Evolutionary conservation across 2,329 filamentous ascomycete species (phyloP), one percentile per base, ranked within the genome.

Genomic region (Pezicula rhizophila): DNA sequence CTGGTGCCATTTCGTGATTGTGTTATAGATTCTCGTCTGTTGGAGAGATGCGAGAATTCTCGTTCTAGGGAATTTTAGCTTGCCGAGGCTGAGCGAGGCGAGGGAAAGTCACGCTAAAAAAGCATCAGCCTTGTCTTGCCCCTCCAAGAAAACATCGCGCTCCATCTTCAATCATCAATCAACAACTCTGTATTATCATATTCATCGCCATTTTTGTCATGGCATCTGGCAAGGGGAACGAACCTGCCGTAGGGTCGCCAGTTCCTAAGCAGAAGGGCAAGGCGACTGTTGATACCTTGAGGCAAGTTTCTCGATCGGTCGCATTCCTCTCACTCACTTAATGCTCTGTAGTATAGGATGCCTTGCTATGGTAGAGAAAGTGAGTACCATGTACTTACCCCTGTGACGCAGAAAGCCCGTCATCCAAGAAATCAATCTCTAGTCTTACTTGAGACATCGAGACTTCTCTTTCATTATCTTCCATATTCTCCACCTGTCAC

Each of bases 261-360:
- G 75, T 72, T 33, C 77, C 78, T 2, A 73, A 76, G 40, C 72
- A 92, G 67, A 95, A 85, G 65, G 86, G 90, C 48, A 84, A 84
- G 64, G 90, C 91, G 58, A 96, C 90, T 33, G 73, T 93, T 53
- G 85, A 89, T 60, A 92, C 90, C 26, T 76, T 97, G 59, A 80
- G 80, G 86, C 88, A 75, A 61, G 81, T 71, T 40, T 49, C 35
- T 20, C 33, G 47, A 39, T 54, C 37, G 49, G 18, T 26, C n/a
- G 40, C 15, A 25, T 25, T 25, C 5, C 20, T n/a, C n/a, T n/a
- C 10, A 26, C 18, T 46, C 42, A 52, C 45, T 38, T 34, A 43
- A 18, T 47, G 49, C 52, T 53, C 20, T 52, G 42, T 45, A 66
- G 63, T 38, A 58, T 60, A 51, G 64, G 64, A 53, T 66, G 64